A percentile compares a stretch with the other conserved stretches of the same genome.
These are phyloP conservation scores for Neonectria hederae DNA, from an alignment of 2,329 filamentous ascomycete genomes.

Conservation along the genomic window DNA sequence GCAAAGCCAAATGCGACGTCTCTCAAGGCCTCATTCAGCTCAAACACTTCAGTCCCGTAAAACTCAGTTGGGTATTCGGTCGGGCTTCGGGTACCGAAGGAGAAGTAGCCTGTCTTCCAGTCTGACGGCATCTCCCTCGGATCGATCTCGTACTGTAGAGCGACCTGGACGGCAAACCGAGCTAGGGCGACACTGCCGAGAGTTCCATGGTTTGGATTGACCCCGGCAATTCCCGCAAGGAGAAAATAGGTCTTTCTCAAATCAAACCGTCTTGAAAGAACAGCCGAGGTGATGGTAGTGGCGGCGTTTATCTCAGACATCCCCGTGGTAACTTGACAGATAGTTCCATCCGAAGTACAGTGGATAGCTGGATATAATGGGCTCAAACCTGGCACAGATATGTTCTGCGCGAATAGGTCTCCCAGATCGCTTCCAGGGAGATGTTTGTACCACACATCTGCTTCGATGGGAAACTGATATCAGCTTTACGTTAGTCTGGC, in stretches of 20 bases:
- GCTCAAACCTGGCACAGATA: constrained; percentile 19
- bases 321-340: constrained; percentile 27
- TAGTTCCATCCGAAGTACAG: constrained; percentile 17
- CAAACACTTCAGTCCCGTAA: constrained; percentile 30
- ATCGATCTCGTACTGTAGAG: constrained; percentile 30
- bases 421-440: constrained; percentile 20
- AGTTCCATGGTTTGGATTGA: constrained; percentile 26
- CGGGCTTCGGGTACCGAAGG: constrained; percentile 23
- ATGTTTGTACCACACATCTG: constrained; percentile 18
- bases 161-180: constrained; percentile 28
- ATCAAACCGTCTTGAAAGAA: constrained; percentile 20
- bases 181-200: constrained; percentile 26
- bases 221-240: constrained; percentile 27
- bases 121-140: constrained; percentile 18
- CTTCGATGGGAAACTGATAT: constrained; percentile 16
- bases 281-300: constrained; percentile 16
- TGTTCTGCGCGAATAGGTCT: constrained; percentile 14
- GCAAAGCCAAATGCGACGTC: constrained; percentile 21
- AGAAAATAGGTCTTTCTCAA: constrained; percentile 29
- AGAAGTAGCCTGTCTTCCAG: constrained; percentile 27
- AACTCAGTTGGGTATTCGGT: constrained; percentile 20
- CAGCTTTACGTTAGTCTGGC: background rate
- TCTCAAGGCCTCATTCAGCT: constrained; percentile 26
- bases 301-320: constrained; percentile 32
- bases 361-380: constrained; percentile 19